Evolutionary conservation across 108 stramenopile species (phyloP).

Genomic region (Cyclostephanos invisitatus): DNA sequence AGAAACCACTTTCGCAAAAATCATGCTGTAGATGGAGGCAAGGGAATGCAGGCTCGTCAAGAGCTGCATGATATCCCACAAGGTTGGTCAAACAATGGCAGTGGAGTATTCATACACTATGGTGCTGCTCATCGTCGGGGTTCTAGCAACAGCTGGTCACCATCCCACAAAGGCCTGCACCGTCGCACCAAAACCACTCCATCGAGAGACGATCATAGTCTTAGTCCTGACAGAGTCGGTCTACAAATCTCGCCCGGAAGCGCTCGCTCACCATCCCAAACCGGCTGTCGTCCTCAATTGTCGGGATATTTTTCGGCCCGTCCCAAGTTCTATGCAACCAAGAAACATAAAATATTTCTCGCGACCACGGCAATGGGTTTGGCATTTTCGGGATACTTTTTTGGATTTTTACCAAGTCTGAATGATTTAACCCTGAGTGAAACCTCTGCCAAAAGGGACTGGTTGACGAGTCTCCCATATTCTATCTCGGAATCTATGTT

Average conservation of each 20-base stretch:
- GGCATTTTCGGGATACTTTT: constrained; percentile 21
- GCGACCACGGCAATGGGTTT: constrained; percentile 17
- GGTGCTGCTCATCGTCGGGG: not conserved
- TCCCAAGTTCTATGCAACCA: not conserved
- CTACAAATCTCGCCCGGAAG: not conserved
- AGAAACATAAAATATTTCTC: constrained; percentile 15
- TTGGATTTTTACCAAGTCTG: constrained; percentile 15
- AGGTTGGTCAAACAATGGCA: constrained; percentile 19
- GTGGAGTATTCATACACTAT: constrained; percentile 17
- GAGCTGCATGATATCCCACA: not conserved
- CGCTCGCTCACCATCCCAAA: not conserved
- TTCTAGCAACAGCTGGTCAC: not conserved
- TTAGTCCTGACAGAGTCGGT: not conserved
- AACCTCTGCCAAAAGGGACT: constrained; percentile 6
- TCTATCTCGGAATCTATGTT: constrained; percentile 9
- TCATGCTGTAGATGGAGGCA: not conserved
- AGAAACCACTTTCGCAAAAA: not conserved
- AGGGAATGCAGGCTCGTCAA: constrained; percentile 6
- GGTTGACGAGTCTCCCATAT: constrained; percentile 27
- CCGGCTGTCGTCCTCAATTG: constrained; percentile 2
- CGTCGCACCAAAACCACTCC: not conserved
- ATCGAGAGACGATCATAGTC: not conserved
- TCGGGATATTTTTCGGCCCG: not conserved
- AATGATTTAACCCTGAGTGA: constrained; percentile 5
- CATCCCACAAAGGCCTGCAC: constrained; percentile 3